Base-by-base conservation (phyloP, 345 rosid genomes). In the Clarkia xantiana region DNA sequence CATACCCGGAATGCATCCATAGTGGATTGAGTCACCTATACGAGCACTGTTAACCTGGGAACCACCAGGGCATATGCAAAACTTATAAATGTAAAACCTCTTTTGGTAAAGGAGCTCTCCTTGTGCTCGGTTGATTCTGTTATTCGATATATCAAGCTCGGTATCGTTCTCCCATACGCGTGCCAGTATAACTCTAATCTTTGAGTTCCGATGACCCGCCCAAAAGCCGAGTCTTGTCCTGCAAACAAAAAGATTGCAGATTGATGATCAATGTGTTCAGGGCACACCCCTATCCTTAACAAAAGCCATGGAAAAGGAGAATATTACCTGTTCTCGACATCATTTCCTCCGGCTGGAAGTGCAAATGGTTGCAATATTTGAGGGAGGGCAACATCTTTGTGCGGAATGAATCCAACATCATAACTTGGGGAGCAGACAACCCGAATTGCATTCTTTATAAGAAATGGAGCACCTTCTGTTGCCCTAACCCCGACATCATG, bases 21-120 rank as follows among this genome's bases (percentile, higher is more conserved):
- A 93, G 52, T 87, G 97, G 48, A 93, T 93, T 5, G 99, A 88
- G 69, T 93, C 99, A 20, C 95, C 67, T 61, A 93, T 84, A 15
- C 97, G 90, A 54, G 96, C 99, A 45, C 99, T 87, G 61, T 84
- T 84, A 63, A 93, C 96, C 68, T 93, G 99, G 45, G 96, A 84
- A 54, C 99, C 96, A 49, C 99, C 96, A 0, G 99, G 99, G 60
- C 96, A 93, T 66, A 93, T 82, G 66, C 95, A 87, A 59, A 73
- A 93, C 63, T 93, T 93, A 42, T 94, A 82, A 67, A 66, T 50
- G 73, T 84, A 82, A 64, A 93, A 87, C 67, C 84, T 82, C 79
- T 80, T 87, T 70, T 93, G 96, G 71, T 87, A 93, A 29, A 77
- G 73, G 5, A 82, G 69, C 71, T 71, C 80, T 55, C 90, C 96